A percentile compares a stretch with the other conserved stretches of the same genome.
These are phyloP conservation scores for Rhizophagus clarus DNA, from an alignment of 192 early-diverging fungal genomes.

Conservation along the genomic window DNA sequence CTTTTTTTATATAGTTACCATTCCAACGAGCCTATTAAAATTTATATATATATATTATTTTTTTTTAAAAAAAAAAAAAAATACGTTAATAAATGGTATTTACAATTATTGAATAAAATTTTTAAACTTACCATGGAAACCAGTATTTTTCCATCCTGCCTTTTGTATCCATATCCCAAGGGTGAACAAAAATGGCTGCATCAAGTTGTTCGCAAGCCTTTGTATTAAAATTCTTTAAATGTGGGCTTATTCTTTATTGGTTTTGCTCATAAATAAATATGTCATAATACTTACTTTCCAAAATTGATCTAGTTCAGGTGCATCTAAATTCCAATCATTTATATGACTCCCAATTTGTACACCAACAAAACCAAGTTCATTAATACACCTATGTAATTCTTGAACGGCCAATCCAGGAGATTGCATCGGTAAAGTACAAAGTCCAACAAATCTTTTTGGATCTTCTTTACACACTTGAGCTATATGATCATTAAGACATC, in stretches of 20 bases:
- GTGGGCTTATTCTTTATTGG: background rate
- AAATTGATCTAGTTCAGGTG: slow-evolving; percentile 64
- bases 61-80: slow-evolving; percentile 17
- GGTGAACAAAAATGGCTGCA: slow-evolving; percentile 64
- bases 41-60: too few species aligned
- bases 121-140: slow-evolving; percentile 59
- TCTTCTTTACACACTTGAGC: slow-evolving; percentile 61
- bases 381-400: slow-evolving; percentile 63
- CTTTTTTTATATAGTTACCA: slow-evolving; percentile 33
- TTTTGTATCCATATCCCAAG: slow-evolving; percentile 68
- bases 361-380: slow-evolving; percentile 63
- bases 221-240: background rate
- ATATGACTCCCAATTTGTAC: slow-evolving; percentile 69
- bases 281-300: slow-evolving; percentile 44
- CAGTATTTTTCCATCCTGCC: slow-evolving; percentile 69
- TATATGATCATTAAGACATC: slow-evolving; percentile 60
- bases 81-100: background rate
- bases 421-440: slow-evolving; percentile 73
- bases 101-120: too few species aligned
- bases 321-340: slow-evolving; percentile 71
- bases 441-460: slow-evolving; percentile 61
- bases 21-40: slow-evolving; percentile 48
- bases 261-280: background rate
- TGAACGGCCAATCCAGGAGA: slow-evolving; percentile 62
- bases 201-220: slow-evolving; percentile 66